A percentile compares a stretch with the other conserved stretches of the same genome.
These are phyloP conservation scores for Neocucurbitaria cava DNA, from an alignment of 2,329 filamentous ascomycete species.

Conservation along the genomic window DNA sequence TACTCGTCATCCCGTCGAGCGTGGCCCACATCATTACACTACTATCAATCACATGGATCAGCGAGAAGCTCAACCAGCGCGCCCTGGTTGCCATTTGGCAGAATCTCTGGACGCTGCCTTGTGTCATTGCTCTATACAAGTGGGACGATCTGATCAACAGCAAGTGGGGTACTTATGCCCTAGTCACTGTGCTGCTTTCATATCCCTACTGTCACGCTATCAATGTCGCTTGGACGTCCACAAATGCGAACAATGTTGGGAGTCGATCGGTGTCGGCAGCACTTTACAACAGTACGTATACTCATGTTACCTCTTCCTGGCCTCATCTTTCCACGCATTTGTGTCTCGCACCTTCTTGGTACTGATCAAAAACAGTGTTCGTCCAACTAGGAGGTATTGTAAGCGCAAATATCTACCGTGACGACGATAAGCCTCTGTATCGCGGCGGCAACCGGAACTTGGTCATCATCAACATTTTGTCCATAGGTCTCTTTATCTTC, in stretches of 20 bases:
- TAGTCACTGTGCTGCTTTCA: slow-evolving; percentile 43
- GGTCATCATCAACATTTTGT: too few relatives aligned
- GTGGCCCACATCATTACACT: slow-evolving; percentile 6
- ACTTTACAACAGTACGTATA: slow-evolving; percentile 66
- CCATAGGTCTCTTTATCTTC: too few relatives aligned
- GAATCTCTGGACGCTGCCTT: slow-evolving; percentile 66
- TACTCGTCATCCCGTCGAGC: slow-evolving; percentile 61
- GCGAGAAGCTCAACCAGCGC: slow-evolving; percentile 54
- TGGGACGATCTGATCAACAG: slow-evolving; percentile 54
- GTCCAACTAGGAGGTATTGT: too few relatives aligned
- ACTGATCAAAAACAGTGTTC: too few relatives aligned
- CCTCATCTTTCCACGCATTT: too few relatives aligned
- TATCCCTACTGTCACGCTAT: slow-evolving; percentile 53
- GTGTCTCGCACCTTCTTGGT: too few relatives aligned
- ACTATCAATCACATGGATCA: slow-evolving; percentile 49
- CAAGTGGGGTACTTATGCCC: slow-evolving; percentile 59
- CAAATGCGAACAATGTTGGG: slow-evolving; percentile 66
- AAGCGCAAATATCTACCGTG: too few relatives aligned
- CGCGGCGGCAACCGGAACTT: too few relatives aligned
- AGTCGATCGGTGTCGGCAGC: slow-evolving; percentile 66
- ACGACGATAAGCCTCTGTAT: too few relatives aligned
- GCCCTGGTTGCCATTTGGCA: slow-evolving; percentile 56
- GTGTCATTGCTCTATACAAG: slow-evolving; percentile 58
- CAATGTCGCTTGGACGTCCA: slow-evolving; percentile 63
- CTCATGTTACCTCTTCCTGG: too few relatives aligned